A percentile compares a stretch with the other conserved stretches of the same genome.
Evolutionary conservation across 257 asterid genomes (phyloP).

Genomic region (Solanum dulcamara): DNA sequence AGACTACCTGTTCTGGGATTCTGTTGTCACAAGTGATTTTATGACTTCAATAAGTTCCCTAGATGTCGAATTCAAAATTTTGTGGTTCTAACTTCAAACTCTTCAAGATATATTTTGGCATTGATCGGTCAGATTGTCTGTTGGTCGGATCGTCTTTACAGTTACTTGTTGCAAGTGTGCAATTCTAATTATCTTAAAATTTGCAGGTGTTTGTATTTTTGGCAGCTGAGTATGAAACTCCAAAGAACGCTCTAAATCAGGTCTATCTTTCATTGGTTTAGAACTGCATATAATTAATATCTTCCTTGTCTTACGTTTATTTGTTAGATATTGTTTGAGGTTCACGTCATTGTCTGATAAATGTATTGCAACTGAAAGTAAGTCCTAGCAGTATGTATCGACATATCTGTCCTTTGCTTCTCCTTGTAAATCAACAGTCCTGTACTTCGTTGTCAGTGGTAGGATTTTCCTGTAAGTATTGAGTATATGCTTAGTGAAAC

Average conservation of each 20-base stretch:
- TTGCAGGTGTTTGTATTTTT: slow-evolving; percentile 90
- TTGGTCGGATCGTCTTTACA: background rate
- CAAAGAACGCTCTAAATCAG: slow-evolving; percentile 80
- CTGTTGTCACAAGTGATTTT: too few species aligned
- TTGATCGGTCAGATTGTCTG: background rate
- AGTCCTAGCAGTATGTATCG: background rate
- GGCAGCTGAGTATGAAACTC: slow-evolving; percentile 90
- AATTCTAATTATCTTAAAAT: background rate
- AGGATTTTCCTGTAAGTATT: background rate
- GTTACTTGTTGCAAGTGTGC: too few species aligned
- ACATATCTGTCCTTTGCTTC: background rate
- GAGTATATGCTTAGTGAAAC: background rate
- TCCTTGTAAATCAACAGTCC: background rate
- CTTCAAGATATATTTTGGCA: background rate
- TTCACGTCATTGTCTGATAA: background rate
- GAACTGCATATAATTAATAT: background rate
- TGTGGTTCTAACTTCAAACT: background rate
- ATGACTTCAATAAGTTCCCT: background rate
- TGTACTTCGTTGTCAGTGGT: background rate
- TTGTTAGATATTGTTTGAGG: background rate
- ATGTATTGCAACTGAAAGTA: background rate
- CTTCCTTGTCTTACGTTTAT: background rate
- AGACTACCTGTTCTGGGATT: too few species aligned
- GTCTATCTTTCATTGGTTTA: slow-evolving; percentile 14
- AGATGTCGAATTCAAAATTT: background rate